Evolutionary conservation across 176 grass and related monocot species (phyloP), one percentile per base, ranked within the genome.

Genomic region (Alloteropsis semialata): DNA sequence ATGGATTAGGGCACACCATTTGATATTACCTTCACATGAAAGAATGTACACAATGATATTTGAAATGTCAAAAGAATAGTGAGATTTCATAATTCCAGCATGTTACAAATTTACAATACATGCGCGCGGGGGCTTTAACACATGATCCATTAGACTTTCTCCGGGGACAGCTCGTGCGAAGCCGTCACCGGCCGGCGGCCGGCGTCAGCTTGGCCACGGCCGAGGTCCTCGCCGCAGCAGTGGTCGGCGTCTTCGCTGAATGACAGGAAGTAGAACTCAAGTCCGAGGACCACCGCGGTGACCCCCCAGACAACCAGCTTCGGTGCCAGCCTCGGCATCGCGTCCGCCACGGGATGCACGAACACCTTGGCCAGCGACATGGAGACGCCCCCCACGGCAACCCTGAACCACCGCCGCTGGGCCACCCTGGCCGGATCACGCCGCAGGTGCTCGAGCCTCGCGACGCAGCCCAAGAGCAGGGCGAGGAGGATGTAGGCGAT

Each of bases 281-380:
- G 16, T 0, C 44, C 38, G 4, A 74, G 41, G 3, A 27, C 22
- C 56, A 79, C 56, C 14, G 38, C 7, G 12, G 58, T 30, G 81
- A 84, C 9, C 0, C 11, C 67, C 75, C 75, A 79, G 29, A 88
- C 81, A 17, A 10, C 58, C 3, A 84, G 49, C 67, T 66, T 84
- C 57, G 84, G 75, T 22, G 58, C 74, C 27, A 83, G 53, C 34
- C 8, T 24, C 22, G 48, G 87, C 74, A 41, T 14, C 14, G 29
- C 28, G 2, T 67, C 58, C 11, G 38, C 24, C 4, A 66, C 38
- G 18, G 59, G 46, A 5, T 10, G 28, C 29, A 59, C 76, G 38
- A 53, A 21, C 57, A 39, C 48, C 68, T 13, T 32, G 58, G 11
- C 30, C 6, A 80, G 87, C 30, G 59, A 50, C 75, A 42, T 8